Evolutionary conservation across 495 filamentous ascomycete genomes (phyloP).

Genomic region (Aspergillus indologenus): DNA sequence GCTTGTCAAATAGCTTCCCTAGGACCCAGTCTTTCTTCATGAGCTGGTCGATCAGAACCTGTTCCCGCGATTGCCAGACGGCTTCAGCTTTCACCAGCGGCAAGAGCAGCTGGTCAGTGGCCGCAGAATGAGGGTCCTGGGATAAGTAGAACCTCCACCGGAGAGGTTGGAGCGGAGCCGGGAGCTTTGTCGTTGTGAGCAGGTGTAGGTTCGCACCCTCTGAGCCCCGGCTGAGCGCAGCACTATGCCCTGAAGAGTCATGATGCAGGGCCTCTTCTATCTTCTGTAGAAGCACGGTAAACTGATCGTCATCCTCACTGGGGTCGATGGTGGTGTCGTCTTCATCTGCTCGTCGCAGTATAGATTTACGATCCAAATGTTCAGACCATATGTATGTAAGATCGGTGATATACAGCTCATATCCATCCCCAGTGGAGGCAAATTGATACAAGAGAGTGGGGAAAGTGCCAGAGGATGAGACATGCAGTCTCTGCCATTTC

Average conservation of each 20-base stretch:
- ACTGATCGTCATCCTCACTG: conserved; percentile 68
- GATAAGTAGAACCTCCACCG: conserved; percentile 63
- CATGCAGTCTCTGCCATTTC: conserved; percentile 37
- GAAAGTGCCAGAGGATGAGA: conserved; percentile 14
- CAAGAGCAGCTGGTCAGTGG: conserved; percentile 62
- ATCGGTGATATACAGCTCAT: conserved; percentile 77
- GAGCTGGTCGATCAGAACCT: conserved; percentile 56
- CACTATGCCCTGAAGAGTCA: conserved; percentile 31
- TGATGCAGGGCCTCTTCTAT: conserved; percentile 60
- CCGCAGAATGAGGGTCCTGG: conserved; percentile 48
- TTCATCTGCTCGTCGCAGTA: conserved; percentile 62
- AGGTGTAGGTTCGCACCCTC: conserved; percentile 48
- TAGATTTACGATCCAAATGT: conserved; percentile 56
- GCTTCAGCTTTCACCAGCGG: conserved; percentile 63
- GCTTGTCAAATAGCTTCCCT: conserved; percentile 69
- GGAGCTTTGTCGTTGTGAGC: conserved; percentile 58
- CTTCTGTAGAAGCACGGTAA: conserved; percentile 68
- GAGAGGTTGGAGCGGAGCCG: conserved; percentile 64
- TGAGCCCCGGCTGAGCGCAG: conserved; percentile 27
- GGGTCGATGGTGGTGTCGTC: conserved; percentile 81
- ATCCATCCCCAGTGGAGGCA: conserved; percentile 51
- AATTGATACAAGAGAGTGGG: conserved; percentile 58
- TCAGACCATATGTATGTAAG: conserved; percentile 85
- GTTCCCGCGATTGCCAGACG: conserved; percentile 47
- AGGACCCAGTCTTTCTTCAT: conserved; percentile 79